These are phyloP conservation scores for Sporobolomyces phaffii DNA, from an alignment of 768 basidiomycete species.

Conservation along the genomic window DNA sequence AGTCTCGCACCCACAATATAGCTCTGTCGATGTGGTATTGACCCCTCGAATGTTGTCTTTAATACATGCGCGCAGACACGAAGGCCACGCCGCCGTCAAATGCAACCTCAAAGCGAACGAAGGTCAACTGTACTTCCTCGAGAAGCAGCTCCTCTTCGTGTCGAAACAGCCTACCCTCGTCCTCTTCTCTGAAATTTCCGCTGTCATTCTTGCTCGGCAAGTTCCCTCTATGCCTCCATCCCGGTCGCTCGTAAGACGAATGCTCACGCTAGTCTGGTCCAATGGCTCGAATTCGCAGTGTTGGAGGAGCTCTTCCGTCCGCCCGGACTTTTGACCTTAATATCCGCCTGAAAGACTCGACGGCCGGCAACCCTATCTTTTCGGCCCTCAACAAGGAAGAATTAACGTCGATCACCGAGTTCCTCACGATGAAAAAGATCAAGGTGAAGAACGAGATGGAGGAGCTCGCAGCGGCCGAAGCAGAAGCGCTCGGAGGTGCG, in stretches of 20 bases:
- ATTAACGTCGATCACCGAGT: conserved; percentile 74
- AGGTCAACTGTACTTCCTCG: conserved; percentile 95
- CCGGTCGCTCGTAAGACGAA: background rate
- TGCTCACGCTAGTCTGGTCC: conserved; percentile 10
- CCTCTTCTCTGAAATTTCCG: conserved; percentile 80
- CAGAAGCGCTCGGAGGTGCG: conserved; percentile 55
- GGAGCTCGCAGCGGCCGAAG: conserved; percentile 54
- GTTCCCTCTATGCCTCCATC: conserved; percentile 28
- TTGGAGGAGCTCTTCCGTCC: conserved; percentile 77
- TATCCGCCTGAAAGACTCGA: conserved; percentile 74
- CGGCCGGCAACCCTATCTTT: conserved; percentile 61
- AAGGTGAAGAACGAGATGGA: conserved; percentile 93
- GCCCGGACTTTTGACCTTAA: conserved; percentile 91
- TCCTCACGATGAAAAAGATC: conserved; percentile 77
- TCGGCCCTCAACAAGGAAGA: conserved; percentile 95
- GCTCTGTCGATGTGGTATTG: too few relatives aligned
- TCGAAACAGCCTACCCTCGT: conserved; percentile 89
- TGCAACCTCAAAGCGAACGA: conserved; percentile 94
- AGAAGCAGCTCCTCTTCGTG: conserved; percentile 96
- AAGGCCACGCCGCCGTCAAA: conserved; percentile 90
- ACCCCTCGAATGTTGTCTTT: too few relatives aligned
- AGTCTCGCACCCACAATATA: conserved; percentile 31
- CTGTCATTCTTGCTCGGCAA: conserved; percentile 77
- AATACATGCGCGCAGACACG: conserved; percentile 70
- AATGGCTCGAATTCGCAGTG: conserved; percentile 49